Base-by-base conservation (phyloP, 139 green algal species). In the Trebouxia sp. region DNA sequence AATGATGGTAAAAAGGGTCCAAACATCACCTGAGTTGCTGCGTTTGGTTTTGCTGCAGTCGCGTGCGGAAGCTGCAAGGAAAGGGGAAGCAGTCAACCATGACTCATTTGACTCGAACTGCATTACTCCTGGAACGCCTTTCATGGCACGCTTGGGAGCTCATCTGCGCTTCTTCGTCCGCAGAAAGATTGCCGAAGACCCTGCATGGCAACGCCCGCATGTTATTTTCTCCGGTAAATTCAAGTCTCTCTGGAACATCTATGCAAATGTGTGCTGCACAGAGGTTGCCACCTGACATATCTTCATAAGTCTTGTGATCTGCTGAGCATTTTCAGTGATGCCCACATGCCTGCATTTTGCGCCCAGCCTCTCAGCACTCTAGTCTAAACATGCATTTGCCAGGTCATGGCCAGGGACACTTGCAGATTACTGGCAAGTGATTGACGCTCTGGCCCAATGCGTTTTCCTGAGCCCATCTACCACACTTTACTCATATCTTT, bases 41-140 rank as follows among this genome's bases (percentile, higher is more conserved):
- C 47, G 10, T 20, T 56, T 38, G 51, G 22, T 6, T 12, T 7
- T 84, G 42, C 28, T 43, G 20, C 76, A 92, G 76, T 82, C 77
- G 14, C 82, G 89, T 32, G 87, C 87, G 48, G 88, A 90, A 77
- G 83, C 84, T 39, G 48, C 87, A 38, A 65, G 79, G 17, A 90
- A 90, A 50, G 90, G 90, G 7, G 90, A 96, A 81, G 79, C 76
- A 1, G 66, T 83, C 26, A 84, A 90, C 17, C 81, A 81, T 0
- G 79, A 93, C 22, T 78, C 85, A 1, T 98, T 98, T 79, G 95
- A 98, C 85, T 93, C 84, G 55, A 98, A 98, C 87, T 97, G 93
- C 91, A 98, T 98, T 89, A 98, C 95, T 0, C 94, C 90, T 43
- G 88, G 93, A 66, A 89, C 86, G 48, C 65, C 85, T n/a, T 97